phyloP scores from a whole-genome alignment of 176 grass and related monocot genomes.

The Ananas comosus region DNA sequence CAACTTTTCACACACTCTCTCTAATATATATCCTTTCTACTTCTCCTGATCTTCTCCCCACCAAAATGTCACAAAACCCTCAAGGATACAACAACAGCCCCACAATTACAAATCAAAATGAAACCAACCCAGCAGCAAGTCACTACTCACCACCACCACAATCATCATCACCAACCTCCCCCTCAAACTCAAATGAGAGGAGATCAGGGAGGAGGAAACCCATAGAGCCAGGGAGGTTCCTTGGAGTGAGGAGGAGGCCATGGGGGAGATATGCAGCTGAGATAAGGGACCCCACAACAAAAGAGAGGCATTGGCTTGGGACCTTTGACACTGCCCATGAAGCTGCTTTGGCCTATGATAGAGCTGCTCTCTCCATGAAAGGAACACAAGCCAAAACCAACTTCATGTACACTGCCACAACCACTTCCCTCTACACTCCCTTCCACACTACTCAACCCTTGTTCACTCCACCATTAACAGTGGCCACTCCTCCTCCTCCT shows the following conservation, averaged over 20 bases:
- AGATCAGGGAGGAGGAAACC: constrained; percentile 41
- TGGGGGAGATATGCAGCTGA: constrained; percentile 25
- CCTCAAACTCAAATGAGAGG: constrained; percentile 22
- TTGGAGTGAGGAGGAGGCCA: constrained; percentile 73
- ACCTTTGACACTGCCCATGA: constrained; percentile 98
- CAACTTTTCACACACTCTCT: constrained; percentile 8
- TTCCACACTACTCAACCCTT: constrained; percentile 35
- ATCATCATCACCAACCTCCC: constrained; percentile 39
- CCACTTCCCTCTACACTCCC: constrained; percentile 60
- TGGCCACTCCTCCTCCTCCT: background rate
- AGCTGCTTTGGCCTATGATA: constrained; percentile 90
- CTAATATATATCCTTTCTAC: background rate
- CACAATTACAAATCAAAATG: no score
- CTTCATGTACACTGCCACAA: constrained; percentile 58
- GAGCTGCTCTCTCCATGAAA: constrained; percentile 95
- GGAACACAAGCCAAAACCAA: constrained; percentile 92
- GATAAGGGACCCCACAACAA: constrained; percentile 42
- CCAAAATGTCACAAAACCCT: no score
- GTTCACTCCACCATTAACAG: constrained; percentile 21
- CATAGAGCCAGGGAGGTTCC: constrained; percentile 84
- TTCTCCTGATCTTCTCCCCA: no score
- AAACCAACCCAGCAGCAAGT: no score
- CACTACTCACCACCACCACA: background rate
- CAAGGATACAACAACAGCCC: background rate
- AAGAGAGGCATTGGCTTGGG: constrained; percentile 94